Percentiles rank a stretch among this genome's conserved stretches.
Evolutionary conservation across 306 rosid genomes (phyloP).

Genomic region (Dryas alaskensis): DNA sequence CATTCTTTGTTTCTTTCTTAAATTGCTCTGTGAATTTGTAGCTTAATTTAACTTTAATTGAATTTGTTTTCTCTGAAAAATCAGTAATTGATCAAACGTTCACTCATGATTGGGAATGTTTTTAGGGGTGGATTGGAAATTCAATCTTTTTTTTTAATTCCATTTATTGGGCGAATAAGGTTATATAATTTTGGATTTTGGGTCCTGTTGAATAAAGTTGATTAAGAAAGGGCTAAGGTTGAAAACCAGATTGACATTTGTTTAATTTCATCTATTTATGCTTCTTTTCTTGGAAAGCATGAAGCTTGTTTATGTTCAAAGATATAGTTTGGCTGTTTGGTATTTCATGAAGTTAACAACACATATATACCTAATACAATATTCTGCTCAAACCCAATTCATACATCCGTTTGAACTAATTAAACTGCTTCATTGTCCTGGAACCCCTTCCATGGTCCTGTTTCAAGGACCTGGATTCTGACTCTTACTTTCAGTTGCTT

Average conservation of each 20-base stretch:
- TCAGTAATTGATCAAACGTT: background rate
- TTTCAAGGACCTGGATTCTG: background rate
- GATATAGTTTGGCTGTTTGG: background rate
- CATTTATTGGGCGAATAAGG: background rate
- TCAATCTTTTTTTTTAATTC: background rate
- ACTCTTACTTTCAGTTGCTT: background rate
- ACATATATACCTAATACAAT: background rate
- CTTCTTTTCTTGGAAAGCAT: background rate
- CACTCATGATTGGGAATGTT: background rate
- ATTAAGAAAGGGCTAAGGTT: background rate
- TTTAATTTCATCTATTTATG: background rate
- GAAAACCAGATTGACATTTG: slow-evolving; percentile 15
- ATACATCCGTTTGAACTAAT: background rate
- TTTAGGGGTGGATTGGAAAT: background rate
- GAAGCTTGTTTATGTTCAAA: background rate
- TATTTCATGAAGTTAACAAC: background rate
- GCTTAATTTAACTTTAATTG: background rate
- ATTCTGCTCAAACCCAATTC: background rate
- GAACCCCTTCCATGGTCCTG: background rate
- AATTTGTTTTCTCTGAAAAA: background rate
- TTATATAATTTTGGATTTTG: background rate
- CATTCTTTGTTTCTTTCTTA: background rate
- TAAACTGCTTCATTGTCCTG: background rate
- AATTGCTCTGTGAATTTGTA: background rate
- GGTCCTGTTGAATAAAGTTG: background rate